phyloP scores from a whole-genome alignment of 768 basidiomycete species.

The Rickenella mellea region DNA sequence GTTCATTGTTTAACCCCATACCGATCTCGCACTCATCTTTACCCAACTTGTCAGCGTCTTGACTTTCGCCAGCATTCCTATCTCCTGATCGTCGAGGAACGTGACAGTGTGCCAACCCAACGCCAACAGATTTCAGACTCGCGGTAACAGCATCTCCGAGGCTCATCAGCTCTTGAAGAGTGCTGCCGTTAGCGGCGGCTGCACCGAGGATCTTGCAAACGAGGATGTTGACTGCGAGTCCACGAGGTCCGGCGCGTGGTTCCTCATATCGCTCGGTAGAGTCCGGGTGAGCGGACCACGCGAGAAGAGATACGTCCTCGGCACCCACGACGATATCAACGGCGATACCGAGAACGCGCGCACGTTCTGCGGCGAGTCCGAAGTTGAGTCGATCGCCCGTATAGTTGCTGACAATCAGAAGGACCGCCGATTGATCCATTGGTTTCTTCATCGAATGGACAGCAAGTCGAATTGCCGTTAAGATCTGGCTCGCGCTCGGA shows the following conservation, averaged over 20 bases:
- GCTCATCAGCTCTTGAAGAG: slow-evolving; percentile 21
- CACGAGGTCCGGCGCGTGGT: slow-evolving; percentile 43
- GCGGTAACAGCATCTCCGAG: slow-evolving; percentile 24
- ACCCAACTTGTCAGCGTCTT: slow-evolving; percentile 14
- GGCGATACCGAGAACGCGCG: slow-evolving; percentile 24
- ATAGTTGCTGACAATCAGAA: slow-evolving; percentile 39
- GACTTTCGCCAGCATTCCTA: slow-evolving; percentile 9
- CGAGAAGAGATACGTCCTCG: slow-evolving; percentile 43
- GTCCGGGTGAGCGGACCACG: slow-evolving; percentile 9
- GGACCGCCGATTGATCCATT: slow-evolving; percentile 9
- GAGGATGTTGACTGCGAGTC: slow-evolving; percentile 36
- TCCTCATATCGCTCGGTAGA: slow-evolving; percentile 12
- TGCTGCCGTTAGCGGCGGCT: slow-evolving; percentile 30
- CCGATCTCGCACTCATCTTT: slow-evolving; percentile 33
- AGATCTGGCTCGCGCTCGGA: slow-evolving; percentile 50
- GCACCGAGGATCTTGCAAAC: slow-evolving; percentile 52
- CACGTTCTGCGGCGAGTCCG: slow-evolving; percentile 46
- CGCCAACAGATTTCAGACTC: slow-evolving; percentile 24
- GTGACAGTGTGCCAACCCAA: slow-evolving; percentile 46
- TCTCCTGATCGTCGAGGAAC: slow-evolving; percentile 33
- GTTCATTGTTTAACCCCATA: slow-evolving; percentile 49
- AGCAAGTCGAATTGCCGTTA: slow-evolving; percentile 38
- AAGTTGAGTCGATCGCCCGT: slow-evolving; percentile 52
- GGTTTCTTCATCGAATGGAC: slow-evolving; percentile 16
- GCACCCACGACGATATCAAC: slow-evolving; percentile 41